Percentiles rank a stretch among this genome's conserved stretches.
Evolutionary conservation across 1,284 basidiomycete species (phyloP).

Genomic region (Cutaneotrichosporon sp.): DNA sequence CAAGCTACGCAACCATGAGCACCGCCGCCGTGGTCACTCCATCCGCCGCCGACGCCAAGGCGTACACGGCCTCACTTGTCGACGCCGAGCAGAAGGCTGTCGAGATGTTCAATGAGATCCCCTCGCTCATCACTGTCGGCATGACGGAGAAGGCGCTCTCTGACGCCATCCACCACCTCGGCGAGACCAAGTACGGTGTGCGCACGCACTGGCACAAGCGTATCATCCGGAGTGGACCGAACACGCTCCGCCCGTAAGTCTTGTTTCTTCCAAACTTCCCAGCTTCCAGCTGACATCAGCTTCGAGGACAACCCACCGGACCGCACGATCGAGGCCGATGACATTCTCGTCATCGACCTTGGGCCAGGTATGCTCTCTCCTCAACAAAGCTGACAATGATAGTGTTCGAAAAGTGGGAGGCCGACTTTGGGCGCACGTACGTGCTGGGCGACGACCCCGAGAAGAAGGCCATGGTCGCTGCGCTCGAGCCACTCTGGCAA

Average conservation of each 20-base stretch:
- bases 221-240: constrained; percentile 21
- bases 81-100: constrained; percentile 21
- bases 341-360: constrained; percentile 27
- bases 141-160: constrained; percentile 22
- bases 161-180: constrained; percentile 25
- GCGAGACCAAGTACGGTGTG: constrained; percentile 16
- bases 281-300: not conserved
- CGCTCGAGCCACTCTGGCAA: constrained; percentile 23
- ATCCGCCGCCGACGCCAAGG: constrained; percentile 11
- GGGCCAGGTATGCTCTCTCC: constrained; percentile 7
- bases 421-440: constrained; percentile 27
- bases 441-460: constrained; percentile 23
- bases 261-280: not conserved
- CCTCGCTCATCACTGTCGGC: constrained; percentile 19
- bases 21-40: not conserved
- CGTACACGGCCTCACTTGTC: constrained; percentile 18
- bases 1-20: constrained; percentile 1
- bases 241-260: constrained; percentile 20
- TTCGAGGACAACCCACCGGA: constrained; percentile 28
- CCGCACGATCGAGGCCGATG: constrained; percentile 20
- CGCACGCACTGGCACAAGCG: constrained; percentile 29
- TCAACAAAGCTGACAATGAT: not conserved
- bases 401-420: constrained; percentile 27
- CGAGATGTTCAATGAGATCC: constrained; percentile 24
- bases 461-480: constrained; percentile 18